Conservation (phyloP, 108 stramenopile genomes). For the Nannochloropsis oceanica region DNA sequence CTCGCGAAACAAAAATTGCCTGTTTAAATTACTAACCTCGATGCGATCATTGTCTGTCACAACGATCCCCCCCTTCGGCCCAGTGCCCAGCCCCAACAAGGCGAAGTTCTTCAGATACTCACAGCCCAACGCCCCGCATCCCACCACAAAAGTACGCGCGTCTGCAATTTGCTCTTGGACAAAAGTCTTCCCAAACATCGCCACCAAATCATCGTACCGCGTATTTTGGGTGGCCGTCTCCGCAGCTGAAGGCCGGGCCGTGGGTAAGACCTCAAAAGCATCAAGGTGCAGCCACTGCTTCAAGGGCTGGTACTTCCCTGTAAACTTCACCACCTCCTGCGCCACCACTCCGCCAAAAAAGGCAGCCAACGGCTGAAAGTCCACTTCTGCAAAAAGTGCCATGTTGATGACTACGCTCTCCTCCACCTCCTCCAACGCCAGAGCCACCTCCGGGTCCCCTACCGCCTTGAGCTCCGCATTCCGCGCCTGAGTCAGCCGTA, state of each 20-base stretch:
- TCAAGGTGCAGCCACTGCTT: conserved; percentile 47
- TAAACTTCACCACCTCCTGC: conserved; percentile 67
- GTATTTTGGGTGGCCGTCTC: conserved; percentile 38
- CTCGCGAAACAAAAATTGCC: conserved; percentile 69
- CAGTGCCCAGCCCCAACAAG: conserved; percentile 54
- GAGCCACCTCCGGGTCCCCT: background rate
- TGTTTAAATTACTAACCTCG: conserved; percentile 60
- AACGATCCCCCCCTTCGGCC: conserved; percentile 45
- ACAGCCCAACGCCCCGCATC: conserved; percentile 69
- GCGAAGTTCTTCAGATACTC: conserved; percentile 73
- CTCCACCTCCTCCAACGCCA: conserved; percentile 36
- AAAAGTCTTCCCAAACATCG: conserved; percentile 53
- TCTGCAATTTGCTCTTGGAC: conserved; percentile 44
- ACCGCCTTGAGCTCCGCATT: background rate
- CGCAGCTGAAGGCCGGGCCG: conserved; percentile 2
- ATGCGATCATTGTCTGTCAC: conserved; percentile 75
- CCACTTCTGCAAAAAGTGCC: conserved; percentile 43
- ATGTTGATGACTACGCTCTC: conserved; percentile 36
- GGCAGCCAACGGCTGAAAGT: conserved; percentile 50
- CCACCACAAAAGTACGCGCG: conserved; percentile 59
- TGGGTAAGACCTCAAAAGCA: conserved; percentile 45
- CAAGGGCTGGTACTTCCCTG: conserved; percentile 67
- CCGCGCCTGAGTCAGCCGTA: background rate
- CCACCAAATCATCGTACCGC: conserved; percentile 56
- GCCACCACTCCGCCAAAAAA: conserved; percentile 69